A percentile compares a stretch with the other conserved stretches of the same genome.
phyloP scores from a whole-genome alignment of 2,329 filamentous ascomycete species.

The Myotisia sp. region DNA sequence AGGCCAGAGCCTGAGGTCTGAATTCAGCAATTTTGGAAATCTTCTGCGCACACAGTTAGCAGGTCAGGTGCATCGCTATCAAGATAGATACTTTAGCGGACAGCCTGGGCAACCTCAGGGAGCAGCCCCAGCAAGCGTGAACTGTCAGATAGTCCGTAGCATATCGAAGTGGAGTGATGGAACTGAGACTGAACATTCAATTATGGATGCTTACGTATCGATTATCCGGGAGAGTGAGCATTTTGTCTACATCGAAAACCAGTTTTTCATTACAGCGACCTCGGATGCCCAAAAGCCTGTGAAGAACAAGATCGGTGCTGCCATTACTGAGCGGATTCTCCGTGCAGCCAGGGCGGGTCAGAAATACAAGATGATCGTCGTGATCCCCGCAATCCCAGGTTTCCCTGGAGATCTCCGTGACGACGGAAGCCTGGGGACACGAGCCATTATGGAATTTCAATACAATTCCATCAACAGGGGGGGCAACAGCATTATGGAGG shows the following conservation, averaged over 20 bases:
- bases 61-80: conserved; percentile 32
- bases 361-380: conserved; percentile 78
- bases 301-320: conserved; percentile 71
- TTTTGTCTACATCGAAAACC: conserved; percentile 95
- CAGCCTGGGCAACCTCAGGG: conserved; percentile 11
- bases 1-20: conserved; percentile 24
- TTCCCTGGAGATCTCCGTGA: conserved; percentile 84
- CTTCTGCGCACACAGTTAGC: conserved; percentile 27
- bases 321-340: conserved; percentile 84
- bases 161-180: conserved; percentile 55
- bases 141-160: conserved; percentile 73
- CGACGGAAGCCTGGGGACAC: conserved; percentile 67
- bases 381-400: conserved; percentile 84
- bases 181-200: conserved; percentile 55
- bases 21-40: conserved; percentile 26
- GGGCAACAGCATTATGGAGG: conserved; percentile 76
- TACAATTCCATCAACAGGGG: conserved; percentile 92
- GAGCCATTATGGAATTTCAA: conserved; percentile 97
- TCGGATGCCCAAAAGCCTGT: conserved; percentile 63
- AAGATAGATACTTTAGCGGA: conserved; percentile 21
- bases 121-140: conserved; percentile 22
- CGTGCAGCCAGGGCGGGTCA: conserved; percentile 65
- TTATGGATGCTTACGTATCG: conserved; percentile 73
- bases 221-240: conserved; percentile 68
- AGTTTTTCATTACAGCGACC: conserved; percentile 95